Conservation (phyloP, 306 rosid species). For the Castanopsis chinensis region DNA sequence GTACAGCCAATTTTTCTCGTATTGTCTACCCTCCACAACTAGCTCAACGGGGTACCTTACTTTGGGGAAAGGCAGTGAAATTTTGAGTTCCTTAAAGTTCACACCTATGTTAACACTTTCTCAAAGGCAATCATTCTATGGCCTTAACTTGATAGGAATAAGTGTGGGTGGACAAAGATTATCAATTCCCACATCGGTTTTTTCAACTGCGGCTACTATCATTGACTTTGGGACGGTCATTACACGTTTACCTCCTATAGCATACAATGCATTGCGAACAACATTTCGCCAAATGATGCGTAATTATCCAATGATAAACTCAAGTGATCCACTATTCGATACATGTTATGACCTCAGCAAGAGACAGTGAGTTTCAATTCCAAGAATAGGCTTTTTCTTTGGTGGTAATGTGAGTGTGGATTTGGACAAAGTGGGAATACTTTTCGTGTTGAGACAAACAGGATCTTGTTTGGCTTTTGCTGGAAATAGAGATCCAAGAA, state of each 20-base stretch:
- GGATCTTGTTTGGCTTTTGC: slow-evolving; percentile 1
- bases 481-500: not conserved
- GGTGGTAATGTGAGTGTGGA: slow-evolving; percentile 32
- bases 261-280: slow-evolving; percentile 34
- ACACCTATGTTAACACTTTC: slow-evolving; percentile 41
- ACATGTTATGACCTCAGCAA: slow-evolving; percentile 63
- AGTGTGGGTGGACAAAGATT: slow-evolving; percentile 35
- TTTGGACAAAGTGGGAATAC: slow-evolving; percentile 22
- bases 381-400: slow-evolving; percentile 40
- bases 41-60: slow-evolving; percentile 50
- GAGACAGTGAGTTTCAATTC: not conserved
- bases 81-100: slow-evolving; percentile 28
- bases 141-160: slow-evolving; percentile 39
- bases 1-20: slow-evolving; percentile 54
- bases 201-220: slow-evolving; percentile 42
- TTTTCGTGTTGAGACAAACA: slow-evolving; percentile 15
- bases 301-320: slow-evolving; percentile 24
- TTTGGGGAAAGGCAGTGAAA: slow-evolving; percentile 27
- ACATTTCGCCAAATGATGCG: slow-evolving; percentile 43
- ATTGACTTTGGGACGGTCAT: slow-evolving; percentile 83
- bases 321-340: slow-evolving; percentile 36
- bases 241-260: slow-evolving; percentile 55
- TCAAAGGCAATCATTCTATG: slow-evolving; percentile 36
- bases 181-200: slow-evolving; percentile 33
- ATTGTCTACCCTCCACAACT: slow-evolving; percentile 68